Base-by-base conservation (phyloP, 73 alveolate genomes). In the Paramecium primaurelia region DNA sequence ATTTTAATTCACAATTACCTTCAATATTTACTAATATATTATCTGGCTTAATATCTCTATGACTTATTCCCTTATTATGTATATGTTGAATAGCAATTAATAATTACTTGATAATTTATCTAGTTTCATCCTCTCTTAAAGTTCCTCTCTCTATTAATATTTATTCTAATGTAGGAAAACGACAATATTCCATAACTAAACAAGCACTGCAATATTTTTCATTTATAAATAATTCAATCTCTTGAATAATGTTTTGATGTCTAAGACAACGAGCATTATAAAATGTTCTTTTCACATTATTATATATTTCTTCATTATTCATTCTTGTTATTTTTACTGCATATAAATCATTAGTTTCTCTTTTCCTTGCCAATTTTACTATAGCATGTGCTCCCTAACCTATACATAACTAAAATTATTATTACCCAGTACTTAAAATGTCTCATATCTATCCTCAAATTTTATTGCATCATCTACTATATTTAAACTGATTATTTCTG, bases 111-210 rank as follows among this genome's bases (percentile, higher is more conserved):
- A 71, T 18, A 25, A 89, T 73, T 36, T 18, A 30, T 71, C 88
- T 89, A 89, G 84, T 51, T 73, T 37, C 59, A 71, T 89, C 92
- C 45, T 89, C 68, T 16, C 32, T 34, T 9, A 89, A 25, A 71
- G 34, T 71, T 37, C 64, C 14, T 28, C 90, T 25, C 10, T 89
- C 75, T 47, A 42, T 60, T 25, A 89, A 36, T 4, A 71, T 51
- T 30, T 44, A 44, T 30, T 89, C 45, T 3, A 89, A 59, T 18
- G 94, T 71, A n/a, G 92, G 92, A 37, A 28, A 89, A 9, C 75
- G 86, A 89, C 94, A 89, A 89, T 89, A 89, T 47, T 89, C 94
- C 94, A 89, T 89, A 89, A 89, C 94, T 42, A 45, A 89, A 73
- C 51, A 89, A 2, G 88, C 71, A 26, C 45, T 89, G 36, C 54